These are phyloP conservation scores for Pseudevernia furfuracea DNA, from an alignment of 495 filamentous ascomycete species.

Conservation along the genomic window DNA sequence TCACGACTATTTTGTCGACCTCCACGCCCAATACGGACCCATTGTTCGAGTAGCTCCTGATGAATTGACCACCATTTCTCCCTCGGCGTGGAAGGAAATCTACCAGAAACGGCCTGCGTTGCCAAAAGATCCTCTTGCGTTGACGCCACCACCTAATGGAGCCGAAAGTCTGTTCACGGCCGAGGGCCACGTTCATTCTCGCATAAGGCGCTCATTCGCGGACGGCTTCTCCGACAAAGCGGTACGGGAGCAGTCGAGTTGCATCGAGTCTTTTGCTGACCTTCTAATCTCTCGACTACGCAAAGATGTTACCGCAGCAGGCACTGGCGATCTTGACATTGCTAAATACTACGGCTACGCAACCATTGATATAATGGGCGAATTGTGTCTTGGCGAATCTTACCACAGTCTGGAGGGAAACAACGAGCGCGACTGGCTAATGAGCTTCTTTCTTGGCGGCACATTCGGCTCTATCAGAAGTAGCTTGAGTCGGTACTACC, in stretches of 20 bases:
- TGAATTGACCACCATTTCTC: slow-evolving; percentile 28
- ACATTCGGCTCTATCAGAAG: slow-evolving; percentile 20
- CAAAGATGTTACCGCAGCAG: background rate
- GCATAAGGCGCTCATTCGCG: slow-evolving; percentile 36
- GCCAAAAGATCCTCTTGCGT: background rate
- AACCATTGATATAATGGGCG: slow-evolving; percentile 18
- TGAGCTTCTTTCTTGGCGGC: slow-evolving; percentile 16
- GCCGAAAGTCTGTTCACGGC: slow-evolving; percentile 33
- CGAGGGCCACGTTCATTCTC: slow-evolving; percentile 30
- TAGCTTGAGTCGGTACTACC: slow-evolving; percentile 13
- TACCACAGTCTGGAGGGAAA: slow-evolving; percentile 12
- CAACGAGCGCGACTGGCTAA: slow-evolving; percentile 15
- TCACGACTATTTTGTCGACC: slow-evolving; percentile 1
- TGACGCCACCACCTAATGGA: background rate
- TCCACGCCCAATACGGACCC: slow-evolving; percentile 39
- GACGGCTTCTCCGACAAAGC: slow-evolving; percentile 45
- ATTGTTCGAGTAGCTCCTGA: slow-evolving; percentile 46
- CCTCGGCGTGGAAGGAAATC: slow-evolving; percentile 17
- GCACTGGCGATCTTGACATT: slow-evolving; percentile 9
- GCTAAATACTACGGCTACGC: slow-evolving; percentile 12
- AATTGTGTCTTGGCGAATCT: slow-evolving; percentile 14
- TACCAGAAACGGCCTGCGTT: background rate
- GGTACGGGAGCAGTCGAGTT: slow-evolving; percentile 38
- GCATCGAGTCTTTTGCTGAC: slow-evolving; percentile 36
- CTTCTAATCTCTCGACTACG: slow-evolving; percentile 26